A percentile compares a stretch with the other conserved stretches of the same genome.
These are phyloP conservation scores for Fagopyrum homotropicum DNA, from an alignment of 148 eudicot species.

Conservation along the genomic window DNA sequence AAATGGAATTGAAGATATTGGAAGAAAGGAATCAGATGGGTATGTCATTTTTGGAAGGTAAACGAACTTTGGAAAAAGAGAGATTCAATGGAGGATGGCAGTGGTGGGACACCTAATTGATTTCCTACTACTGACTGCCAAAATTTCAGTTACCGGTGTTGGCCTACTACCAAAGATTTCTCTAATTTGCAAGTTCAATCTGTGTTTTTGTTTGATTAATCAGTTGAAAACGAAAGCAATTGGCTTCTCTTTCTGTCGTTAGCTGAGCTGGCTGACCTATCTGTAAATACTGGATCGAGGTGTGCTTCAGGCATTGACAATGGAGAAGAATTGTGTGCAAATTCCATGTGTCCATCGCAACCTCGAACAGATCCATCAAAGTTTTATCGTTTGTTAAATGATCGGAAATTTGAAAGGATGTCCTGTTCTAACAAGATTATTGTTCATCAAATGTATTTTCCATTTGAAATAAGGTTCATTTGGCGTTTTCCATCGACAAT, in stretches of 20 bases:
- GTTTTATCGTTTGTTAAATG: no score
- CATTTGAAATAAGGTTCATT: no score
- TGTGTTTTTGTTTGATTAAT: neutral
- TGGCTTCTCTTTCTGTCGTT: neutral
- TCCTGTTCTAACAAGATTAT: no score
- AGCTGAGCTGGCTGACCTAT: neutral
- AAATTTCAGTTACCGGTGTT: neutral
- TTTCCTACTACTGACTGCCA: neutral
- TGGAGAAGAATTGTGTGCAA: no score
- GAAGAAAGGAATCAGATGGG: neutral
- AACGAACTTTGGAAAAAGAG: neutral
- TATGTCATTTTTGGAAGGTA: neutral
- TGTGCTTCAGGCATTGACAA: neutral
- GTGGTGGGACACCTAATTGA: neutral
- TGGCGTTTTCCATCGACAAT: no score
- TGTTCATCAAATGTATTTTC: no score
- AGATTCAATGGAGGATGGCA: neutral
- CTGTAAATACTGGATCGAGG: neutral
- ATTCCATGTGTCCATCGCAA: no score
- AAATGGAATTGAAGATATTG: neutral
- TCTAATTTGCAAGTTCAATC: neutral
- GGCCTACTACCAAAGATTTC: neutral
- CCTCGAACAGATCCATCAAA: no score
- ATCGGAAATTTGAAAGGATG: no score
- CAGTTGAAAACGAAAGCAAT: neutral